These are phyloP conservation scores for Laguncularia racemosa DNA, from an alignment of 345 rosid genomes.

Conservation along the genomic window DNA sequence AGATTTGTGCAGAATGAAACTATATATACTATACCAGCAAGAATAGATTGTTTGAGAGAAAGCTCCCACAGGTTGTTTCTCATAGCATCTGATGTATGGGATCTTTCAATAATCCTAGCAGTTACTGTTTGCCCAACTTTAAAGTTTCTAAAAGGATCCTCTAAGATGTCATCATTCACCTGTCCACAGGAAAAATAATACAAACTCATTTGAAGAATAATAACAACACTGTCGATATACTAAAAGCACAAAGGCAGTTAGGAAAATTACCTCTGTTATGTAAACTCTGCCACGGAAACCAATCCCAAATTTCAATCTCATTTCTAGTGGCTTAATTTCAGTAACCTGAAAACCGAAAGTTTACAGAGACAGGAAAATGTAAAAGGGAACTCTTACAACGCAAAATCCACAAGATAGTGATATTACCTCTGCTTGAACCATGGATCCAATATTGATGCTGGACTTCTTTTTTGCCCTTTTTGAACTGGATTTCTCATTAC, in stretches of 20 bases:
- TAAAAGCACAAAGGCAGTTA: slow-evolving; percentile 5
- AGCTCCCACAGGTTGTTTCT: slow-evolving; percentile 71
- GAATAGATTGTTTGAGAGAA: slow-evolving; percentile 55
- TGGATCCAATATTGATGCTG: slow-evolving; percentile 57
- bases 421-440: slow-evolving; percentile 83
- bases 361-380: slow-evolving; percentile 3
- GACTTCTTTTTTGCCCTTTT: slow-evolving; percentile 83
- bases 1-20: slow-evolving; percentile 4
- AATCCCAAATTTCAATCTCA: slow-evolving; percentile 76
- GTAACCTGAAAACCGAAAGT: slow-evolving; percentile 54
- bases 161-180: slow-evolving; percentile 46
- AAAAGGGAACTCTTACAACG: not conserved
- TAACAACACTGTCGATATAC: slow-evolving; percentile 13
- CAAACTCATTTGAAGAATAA: not conserved
- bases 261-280: slow-evolving; percentile 71
- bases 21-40: slow-evolving; percentile 42
- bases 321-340: slow-evolving; percentile 75
- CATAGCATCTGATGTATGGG: slow-evolving; percentile 36
- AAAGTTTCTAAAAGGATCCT: slow-evolving; percentile 57
- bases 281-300: slow-evolving; percentile 77
- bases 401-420: not conserved
- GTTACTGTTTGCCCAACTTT: slow-evolving; percentile 82
- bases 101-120: slow-evolving; percentile 65
- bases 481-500: slow-evolving; percentile 53
- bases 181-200: slow-evolving; percentile 24